A percentile compares a stretch with the other conserved stretches of the same genome.
Conservation (phyloP, 768 basidiomycete genomes). For the Dentipellis fragilis region DNA sequence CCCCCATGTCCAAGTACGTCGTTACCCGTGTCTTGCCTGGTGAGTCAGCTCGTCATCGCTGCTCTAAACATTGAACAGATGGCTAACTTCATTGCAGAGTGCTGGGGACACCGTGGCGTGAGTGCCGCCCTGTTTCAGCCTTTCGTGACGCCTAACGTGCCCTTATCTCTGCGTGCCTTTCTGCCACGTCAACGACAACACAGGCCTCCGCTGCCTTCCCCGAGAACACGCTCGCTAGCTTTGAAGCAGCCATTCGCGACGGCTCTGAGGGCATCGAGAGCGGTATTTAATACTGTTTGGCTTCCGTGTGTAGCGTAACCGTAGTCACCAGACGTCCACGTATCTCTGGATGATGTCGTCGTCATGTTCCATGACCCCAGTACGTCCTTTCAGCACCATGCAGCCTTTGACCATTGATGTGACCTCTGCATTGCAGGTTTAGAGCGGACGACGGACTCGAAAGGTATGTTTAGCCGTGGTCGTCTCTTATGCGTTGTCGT, state of each 20-base stretch:
- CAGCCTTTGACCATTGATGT: neutral
- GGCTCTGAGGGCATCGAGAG: slow-evolving; percentile 97
- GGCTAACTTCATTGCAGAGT: slow-evolving; percentile 34
- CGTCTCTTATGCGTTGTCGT: neutral
- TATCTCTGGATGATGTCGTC: slow-evolving; percentile 78
- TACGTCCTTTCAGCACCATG: slow-evolving; percentile 20
- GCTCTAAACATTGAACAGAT: neutral
- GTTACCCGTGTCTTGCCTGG: slow-evolving; percentile 16
- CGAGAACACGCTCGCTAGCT: slow-evolving; percentile 93
- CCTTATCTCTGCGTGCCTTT: no score
- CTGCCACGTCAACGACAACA: no score
- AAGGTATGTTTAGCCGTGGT: slow-evolving; percentile 31
- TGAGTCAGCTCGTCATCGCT: neutral
- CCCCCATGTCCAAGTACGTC: neutral
- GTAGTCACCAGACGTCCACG: slow-evolving; percentile 78
- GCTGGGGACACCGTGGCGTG: slow-evolving; percentile 72
- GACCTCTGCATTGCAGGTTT: slow-evolving; percentile 33
- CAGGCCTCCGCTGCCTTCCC: slow-evolving; percentile 82
- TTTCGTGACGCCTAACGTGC: no score
- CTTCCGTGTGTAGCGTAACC: slow-evolving; percentile 29
- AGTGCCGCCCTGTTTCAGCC: slow-evolving; percentile 15
- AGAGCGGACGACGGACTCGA: slow-evolving; percentile 73
- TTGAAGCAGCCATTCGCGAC: slow-evolving; percentile 89
- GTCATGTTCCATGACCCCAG: slow-evolving; percentile 95
- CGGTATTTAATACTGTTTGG: slow-evolving; percentile 50